These are phyloP conservation scores for Actinidia chinensis DNA, from an alignment of 179 eudicot species.

Conservation along the genomic window DNA sequence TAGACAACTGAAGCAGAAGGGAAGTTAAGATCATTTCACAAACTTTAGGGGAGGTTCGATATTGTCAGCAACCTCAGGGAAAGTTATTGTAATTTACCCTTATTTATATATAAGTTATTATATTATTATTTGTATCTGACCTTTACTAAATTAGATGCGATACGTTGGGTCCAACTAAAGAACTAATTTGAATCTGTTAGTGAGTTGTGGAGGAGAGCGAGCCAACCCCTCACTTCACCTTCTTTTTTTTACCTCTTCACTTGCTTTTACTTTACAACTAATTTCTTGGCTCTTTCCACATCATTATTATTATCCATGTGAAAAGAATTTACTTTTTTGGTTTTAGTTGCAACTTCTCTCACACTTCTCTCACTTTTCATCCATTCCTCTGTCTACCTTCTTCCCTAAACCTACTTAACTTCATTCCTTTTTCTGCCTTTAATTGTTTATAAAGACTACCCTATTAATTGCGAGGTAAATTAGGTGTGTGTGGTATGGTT, in stretches of 20 bases:
- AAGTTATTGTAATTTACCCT: too few species aligned
- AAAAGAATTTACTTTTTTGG: not conserved
- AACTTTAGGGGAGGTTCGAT: too few species aligned
- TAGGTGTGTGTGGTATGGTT: not conserved
- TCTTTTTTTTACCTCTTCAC: not conserved
- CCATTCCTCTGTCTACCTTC: not conserved
- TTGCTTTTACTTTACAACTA: constrained; percentile 11
- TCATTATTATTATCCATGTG: not conserved
- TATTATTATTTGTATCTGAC: not conserved
- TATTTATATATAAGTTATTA: not conserved
- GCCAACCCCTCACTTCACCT: not conserved
- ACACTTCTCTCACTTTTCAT: not conserved
- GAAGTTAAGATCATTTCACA: too few species aligned
- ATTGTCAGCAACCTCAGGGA: too few species aligned
- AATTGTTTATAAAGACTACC: not conserved
- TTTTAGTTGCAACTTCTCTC: not conserved
- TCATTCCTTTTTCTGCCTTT: not conserved
- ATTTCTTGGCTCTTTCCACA: not conserved
- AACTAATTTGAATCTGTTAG: not conserved
- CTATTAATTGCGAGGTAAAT: constrained; percentile 4
- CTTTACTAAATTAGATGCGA: not conserved
- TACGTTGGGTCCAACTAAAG: constrained; percentile 13
- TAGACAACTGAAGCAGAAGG: too few species aligned
- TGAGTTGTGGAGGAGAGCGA: constrained; percentile 7
- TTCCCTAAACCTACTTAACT: not conserved